phyloP scores from a whole-genome alignment of 1,284 basidiomycete genomes.

The Ustilago crameri region DNA sequence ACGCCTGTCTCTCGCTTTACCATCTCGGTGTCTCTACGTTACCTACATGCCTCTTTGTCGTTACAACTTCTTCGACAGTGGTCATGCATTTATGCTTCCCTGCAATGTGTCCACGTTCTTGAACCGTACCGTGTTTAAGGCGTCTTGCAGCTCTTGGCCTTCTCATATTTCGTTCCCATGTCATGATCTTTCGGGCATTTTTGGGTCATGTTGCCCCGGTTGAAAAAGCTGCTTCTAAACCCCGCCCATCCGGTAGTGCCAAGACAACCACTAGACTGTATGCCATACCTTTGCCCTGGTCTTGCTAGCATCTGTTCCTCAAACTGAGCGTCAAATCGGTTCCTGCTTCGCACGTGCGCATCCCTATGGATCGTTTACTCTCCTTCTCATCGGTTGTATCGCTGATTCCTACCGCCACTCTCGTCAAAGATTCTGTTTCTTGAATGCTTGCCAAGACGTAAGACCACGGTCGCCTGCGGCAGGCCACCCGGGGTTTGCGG shows the following conservation, averaged over 20 bases:
- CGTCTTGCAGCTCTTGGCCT: background rate
- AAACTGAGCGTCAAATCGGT: background rate
- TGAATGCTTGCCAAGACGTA: background rate
- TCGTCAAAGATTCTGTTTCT: too few relatives aligned
- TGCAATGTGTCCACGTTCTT: background rate
- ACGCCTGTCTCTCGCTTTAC: too few relatives aligned
- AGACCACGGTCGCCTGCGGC: background rate
- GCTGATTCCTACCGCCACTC: background rate
- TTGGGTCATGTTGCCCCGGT: background rate
- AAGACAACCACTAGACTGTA: background rate
- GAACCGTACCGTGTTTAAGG: background rate
- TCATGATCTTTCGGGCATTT: too few relatives aligned
- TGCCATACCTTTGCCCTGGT: background rate
- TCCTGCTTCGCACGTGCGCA: slow-evolving; percentile 23
- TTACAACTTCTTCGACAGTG: too few relatives aligned
- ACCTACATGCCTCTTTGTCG: background rate
- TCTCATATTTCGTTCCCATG: too few relatives aligned
- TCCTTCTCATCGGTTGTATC: background rate
- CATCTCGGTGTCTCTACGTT: too few relatives aligned
- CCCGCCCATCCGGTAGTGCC: background rate
- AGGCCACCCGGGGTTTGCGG: background rate
- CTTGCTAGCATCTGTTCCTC: background rate
- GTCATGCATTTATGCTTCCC: background rate
- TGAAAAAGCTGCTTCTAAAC: background rate
- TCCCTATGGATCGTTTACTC: slow-evolving; percentile 2